Conservation (phyloP, 2,329 filamentous ascomycete species). For the Ophiostoma perfectum region DNA sequence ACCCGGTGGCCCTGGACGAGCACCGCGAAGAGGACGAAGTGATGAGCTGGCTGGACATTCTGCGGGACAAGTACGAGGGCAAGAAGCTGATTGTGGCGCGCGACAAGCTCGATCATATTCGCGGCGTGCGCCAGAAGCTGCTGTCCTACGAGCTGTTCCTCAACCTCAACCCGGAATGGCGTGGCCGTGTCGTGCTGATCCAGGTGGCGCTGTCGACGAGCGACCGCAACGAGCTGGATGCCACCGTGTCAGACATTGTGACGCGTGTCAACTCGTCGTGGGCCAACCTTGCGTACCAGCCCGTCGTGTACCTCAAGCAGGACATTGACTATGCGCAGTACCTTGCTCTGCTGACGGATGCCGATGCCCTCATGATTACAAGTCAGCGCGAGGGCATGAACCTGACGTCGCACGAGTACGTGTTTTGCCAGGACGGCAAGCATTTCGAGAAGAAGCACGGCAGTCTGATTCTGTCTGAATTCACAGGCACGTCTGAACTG, state of each 20-base stretch:
- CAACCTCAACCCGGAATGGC: slow-evolving; percentile 87
- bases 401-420: slow-evolving; percentile 86
- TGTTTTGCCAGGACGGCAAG: slow-evolving; percentile 85
- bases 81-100: slow-evolving; percentile 89
- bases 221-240: slow-evolving; percentile 81
- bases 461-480: slow-evolving; percentile 87
- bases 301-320: slow-evolving; percentile 88
- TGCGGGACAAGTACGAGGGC: slow-evolving; percentile 77
- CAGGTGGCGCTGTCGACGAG: slow-evolving; percentile 89
- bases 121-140: slow-evolving; percentile 89
- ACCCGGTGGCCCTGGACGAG: slow-evolving; percentile 67
- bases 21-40: slow-evolving; percentile 70
- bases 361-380: slow-evolving; percentile 89
- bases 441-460: slow-evolving; percentile 71
- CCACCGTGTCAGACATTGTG: slow-evolving; percentile 86
- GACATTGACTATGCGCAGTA: slow-evolving; percentile 92
- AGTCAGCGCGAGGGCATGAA: slow-evolving; percentile 98
- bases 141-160: slow-evolving; percentile 89
- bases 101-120: slow-evolving; percentile 89
- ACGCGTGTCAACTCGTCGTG: slow-evolving; percentile 88
- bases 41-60: slow-evolving; percentile 68
- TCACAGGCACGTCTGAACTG: slow-evolving; percentile 83
- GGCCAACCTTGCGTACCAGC: slow-evolving; percentile 86
- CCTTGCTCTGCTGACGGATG: slow-evolving; percentile 81
- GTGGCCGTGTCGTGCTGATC: slow-evolving; percentile 81